Conservation (phyloP, 495 filamentous ascomycete species). For the Hypoxylon fuscum region DNA sequence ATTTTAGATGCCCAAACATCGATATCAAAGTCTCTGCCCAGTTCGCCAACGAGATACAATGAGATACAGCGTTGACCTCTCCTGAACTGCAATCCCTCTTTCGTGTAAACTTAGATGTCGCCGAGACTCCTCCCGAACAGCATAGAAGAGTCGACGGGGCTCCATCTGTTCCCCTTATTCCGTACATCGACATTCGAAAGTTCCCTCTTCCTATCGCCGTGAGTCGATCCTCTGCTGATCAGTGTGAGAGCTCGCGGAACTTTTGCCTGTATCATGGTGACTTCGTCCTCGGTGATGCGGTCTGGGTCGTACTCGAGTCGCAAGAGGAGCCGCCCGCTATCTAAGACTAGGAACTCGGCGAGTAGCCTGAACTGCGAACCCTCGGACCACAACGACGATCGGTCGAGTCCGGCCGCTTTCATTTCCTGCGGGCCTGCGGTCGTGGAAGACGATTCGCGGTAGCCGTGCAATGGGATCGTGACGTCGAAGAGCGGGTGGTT, state of each 20-base stretch:
- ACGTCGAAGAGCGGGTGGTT: conserved; percentile 44
- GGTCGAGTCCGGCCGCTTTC: neutral
- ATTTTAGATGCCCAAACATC: too few relatives aligned
- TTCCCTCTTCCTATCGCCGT: neutral
- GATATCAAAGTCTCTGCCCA: too few relatives aligned
- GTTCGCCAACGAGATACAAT: too few relatives aligned
- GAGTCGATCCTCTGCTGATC: neutral
- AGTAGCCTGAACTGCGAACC: neutral
- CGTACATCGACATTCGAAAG: neutral
- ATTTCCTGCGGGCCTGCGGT: neutral
- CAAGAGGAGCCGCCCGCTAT: neutral
- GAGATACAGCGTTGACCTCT: too few relatives aligned
- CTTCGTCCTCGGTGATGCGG: neutral
- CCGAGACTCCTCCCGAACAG: neutral
- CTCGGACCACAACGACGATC: neutral
- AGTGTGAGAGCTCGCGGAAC: neutral
- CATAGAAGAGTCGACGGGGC: neutral
- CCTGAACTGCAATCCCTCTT: too few relatives aligned
- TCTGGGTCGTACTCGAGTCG: neutral
- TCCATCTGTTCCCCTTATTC: neutral
- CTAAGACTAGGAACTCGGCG: neutral
- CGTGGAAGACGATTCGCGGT: neutral
- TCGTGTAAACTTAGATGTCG: neutral
- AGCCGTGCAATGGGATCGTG: conserved; percentile 47
- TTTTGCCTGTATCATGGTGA: neutral